Conservation (phyloP, 139 green algal genomes). For the Penium margaritaceum region DNA sequence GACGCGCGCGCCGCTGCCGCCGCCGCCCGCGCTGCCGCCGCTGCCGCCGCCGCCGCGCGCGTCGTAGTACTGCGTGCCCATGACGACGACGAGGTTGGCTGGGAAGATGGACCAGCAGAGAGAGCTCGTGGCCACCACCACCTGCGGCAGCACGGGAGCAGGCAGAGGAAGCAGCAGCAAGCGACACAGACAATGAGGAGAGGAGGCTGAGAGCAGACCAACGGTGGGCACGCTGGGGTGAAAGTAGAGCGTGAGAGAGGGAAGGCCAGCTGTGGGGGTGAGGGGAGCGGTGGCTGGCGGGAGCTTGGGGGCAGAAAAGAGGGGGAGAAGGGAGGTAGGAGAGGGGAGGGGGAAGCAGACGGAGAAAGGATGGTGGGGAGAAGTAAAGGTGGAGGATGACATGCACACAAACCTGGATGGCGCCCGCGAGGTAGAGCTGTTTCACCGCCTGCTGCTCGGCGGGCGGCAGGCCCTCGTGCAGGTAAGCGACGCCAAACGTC, state of each 20-base stretch:
- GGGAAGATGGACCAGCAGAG: slow-evolving; percentile 71
- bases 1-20: slow-evolving; percentile 48
- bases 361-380: no score
- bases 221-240: no score
- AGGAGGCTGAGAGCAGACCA: no score
- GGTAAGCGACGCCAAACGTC: slow-evolving; percentile 74
- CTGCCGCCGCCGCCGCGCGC: slow-evolving; percentile 36
- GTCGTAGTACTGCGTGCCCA: slow-evolving; percentile 90
- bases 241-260: not conserved
- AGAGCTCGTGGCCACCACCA: slow-evolving; percentile 72
- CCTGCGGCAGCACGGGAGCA: slow-evolving; percentile 1
- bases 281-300: not conserved
- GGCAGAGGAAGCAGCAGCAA: not conserved
- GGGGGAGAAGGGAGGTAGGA: not conserved
- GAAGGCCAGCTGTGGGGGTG: not conserved
- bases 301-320: not conserved
- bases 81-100: slow-evolving; percentile 77
- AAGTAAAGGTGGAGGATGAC: no score
- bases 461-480: slow-evolving; percentile 73
- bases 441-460: slow-evolving; percentile 70
- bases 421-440: slow-evolving; percentile 73
- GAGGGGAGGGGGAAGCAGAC: not conserved
- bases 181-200: not conserved
- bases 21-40: slow-evolving; percentile 67
- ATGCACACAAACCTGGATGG: slow-evolving; percentile 65